A percentile compares a stretch with the other conserved stretches of the same genome.
Evolutionary conservation across 2,329 filamentous ascomycete species (phyloP).

Genomic region (Blastomyces emzantsi): DNA sequence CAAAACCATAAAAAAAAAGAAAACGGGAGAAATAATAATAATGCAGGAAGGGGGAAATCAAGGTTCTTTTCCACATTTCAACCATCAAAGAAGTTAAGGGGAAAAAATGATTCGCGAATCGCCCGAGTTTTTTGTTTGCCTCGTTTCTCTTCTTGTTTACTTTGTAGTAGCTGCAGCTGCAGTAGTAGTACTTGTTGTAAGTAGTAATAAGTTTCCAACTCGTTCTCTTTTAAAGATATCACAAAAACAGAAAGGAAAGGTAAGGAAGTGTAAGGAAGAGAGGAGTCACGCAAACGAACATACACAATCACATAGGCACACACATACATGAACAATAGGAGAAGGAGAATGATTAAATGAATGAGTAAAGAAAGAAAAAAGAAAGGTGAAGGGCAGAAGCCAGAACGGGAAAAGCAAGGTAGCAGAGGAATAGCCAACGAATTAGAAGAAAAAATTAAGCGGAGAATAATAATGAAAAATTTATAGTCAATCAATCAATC

Average conservation of each 20-base stretch:
- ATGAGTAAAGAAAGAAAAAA: not conserved
- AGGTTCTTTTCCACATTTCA: conserved; percentile 8
- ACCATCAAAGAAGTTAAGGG: not conserved
- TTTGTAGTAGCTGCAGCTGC: not conserved
- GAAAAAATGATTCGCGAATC: not conserved
- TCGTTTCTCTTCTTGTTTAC: not conserved
- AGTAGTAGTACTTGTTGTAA: not conserved
- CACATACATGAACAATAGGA: not conserved
- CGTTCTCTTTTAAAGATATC: not conserved
- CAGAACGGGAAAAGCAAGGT: not conserved
- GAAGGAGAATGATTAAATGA: not conserved
- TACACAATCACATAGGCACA: not conserved
- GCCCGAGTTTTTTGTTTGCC: not conserved
- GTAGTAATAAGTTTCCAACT: not conserved
- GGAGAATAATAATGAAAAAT: not conserved
- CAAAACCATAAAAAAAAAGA: not conserved
- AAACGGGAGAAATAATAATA: not conserved
- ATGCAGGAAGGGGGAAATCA: conserved; percentile 3
- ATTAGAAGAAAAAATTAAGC: not conserved
- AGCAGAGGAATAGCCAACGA: conserved; percentile 1
- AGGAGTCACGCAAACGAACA: too few relatives aligned
- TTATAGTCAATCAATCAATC: too few relatives aligned
- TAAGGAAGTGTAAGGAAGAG: not conserved
- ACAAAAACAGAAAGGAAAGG: not conserved
- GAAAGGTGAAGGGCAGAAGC: not conserved